Conservation (phyloP, 441 rosid genomes). For the Populus hybrid region DNA sequence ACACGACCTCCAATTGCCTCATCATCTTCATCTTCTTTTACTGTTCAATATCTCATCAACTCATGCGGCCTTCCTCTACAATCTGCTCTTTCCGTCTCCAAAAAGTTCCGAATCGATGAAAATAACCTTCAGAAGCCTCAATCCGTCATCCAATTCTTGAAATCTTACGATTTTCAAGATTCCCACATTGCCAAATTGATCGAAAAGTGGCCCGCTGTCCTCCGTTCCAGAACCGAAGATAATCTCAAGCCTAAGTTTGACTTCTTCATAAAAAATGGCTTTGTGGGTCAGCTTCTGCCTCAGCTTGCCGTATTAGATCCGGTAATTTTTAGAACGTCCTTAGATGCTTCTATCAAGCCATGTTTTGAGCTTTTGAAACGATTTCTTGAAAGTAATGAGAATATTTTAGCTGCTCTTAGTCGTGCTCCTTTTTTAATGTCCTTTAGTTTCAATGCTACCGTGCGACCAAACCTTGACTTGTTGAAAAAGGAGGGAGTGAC, state of each 20-base stretch:
- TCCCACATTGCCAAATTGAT: constrained; percentile 12
- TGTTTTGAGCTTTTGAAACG: constrained; percentile 4
- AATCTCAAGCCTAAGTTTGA: constrained; percentile 13
- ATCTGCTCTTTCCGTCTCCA: neutral
- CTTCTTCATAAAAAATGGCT: constrained; percentile 7
- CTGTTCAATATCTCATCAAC: constrained; percentile 16
- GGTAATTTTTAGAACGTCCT: neutral
- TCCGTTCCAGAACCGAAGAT: neutral
- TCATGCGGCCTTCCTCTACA: constrained; percentile 13
- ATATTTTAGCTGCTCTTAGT: neutral
- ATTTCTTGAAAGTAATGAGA: neutral
- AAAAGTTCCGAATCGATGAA: no score
- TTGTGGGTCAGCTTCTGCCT: constrained; percentile 20
- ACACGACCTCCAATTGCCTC: neutral
- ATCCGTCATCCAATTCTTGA: constrained; percentile 3
- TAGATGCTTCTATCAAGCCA: constrained; percentile 11
- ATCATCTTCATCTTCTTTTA: neutral
- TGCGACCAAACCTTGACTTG: constrained; percentile 11
- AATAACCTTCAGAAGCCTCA: neutral
- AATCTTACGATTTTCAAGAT: constrained; percentile 12
- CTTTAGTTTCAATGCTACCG: neutral
- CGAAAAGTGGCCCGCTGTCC: neutral
- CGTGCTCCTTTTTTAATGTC: neutral
- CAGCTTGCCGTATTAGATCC: neutral
- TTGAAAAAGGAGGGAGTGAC: constrained; percentile 12